Evolutionary conservation across 345 rosid genomes (phyloP).

Genomic region (Ceriops tagal): DNA sequence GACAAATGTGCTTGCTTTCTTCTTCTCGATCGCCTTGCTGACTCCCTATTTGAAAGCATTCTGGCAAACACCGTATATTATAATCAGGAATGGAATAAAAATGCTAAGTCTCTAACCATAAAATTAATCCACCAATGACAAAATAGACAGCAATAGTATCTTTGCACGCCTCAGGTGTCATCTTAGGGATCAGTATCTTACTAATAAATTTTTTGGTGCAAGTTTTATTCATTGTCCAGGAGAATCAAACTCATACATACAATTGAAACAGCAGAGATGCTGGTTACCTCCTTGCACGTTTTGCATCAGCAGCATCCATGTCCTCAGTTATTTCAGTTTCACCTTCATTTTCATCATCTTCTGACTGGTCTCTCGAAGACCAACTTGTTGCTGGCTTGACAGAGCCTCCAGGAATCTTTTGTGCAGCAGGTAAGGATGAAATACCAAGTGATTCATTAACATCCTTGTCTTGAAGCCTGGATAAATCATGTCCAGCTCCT

Average conservation of each 20-base stretch:
- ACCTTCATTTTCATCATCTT: constrained; percentile 31
- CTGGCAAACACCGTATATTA: constrained; percentile 12
- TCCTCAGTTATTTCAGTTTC: constrained; percentile 39
- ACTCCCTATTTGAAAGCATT: constrained; percentile 39
- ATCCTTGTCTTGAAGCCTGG: constrained; percentile 38
- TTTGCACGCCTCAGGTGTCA: background rate
- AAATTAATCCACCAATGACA: background rate
- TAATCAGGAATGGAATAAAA: background rate
- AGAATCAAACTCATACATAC: background rate
- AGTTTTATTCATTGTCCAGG: background rate
- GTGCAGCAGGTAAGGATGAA: constrained; percentile 31
- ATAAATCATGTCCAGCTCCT: constrained; percentile 32
- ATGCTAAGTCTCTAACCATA: background rate
- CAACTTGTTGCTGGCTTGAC: constrained; percentile 20
- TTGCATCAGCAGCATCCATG: constrained; percentile 19
- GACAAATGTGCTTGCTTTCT: constrained; percentile 36
- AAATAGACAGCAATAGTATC: background rate
- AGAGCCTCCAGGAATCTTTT: constrained; percentile 30
- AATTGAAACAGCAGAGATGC: constrained; percentile 8
- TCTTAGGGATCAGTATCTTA: background rate
- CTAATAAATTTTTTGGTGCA: background rate
- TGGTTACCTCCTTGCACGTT: constrained; percentile 29
- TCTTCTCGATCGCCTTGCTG: constrained; percentile 34
- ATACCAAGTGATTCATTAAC: constrained; percentile 25
- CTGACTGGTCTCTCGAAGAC: constrained; percentile 26